phyloP scores from a whole-genome alignment of 2,329 filamentous ascomycete species.

The Paracorniculantispora psalliotae region DNA sequence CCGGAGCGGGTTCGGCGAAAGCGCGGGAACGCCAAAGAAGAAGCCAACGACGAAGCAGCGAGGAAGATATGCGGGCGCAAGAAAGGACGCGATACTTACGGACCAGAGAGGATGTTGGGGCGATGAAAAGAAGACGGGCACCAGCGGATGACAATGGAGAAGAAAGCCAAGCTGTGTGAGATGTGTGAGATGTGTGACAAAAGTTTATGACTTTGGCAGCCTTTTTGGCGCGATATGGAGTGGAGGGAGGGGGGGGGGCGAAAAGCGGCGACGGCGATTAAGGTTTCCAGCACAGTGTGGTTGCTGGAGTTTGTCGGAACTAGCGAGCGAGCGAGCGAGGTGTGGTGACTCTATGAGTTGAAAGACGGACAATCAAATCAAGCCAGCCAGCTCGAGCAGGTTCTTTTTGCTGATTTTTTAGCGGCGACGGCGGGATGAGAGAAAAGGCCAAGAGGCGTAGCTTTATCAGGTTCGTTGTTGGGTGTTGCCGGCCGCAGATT shows the following conservation, averaged over 20 bases:
- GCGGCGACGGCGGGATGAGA: background rate
- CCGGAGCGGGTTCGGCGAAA: background rate
- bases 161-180: conserved; percentile 8
- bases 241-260: conserved; percentile 9
- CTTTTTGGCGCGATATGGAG: conserved; percentile 13
- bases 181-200: conserved; percentile 12
- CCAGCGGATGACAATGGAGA: conserved; percentile 4
- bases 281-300: conserved; percentile 8
- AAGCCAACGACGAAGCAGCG: background rate
- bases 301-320: conserved; percentile 2
- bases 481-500: conserved; percentile 1
- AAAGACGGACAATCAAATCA: too few species aligned
- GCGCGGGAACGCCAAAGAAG: background rate
- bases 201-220: conserved; percentile 9
- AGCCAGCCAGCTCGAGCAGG: background rate
- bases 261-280: conserved; percentile 15
- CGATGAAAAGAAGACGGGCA: background rate
- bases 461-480: conserved; percentile 2
- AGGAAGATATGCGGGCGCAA: background rate
- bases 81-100: background rate
- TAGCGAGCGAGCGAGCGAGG: background rate
- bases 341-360: too few species aligned
- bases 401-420: background rate
- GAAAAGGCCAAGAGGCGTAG: background rate
- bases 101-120: background rate